Evolutionary conservation across 345 rosid species (phyloP).

Genomic region (Salix udensis): DNA sequence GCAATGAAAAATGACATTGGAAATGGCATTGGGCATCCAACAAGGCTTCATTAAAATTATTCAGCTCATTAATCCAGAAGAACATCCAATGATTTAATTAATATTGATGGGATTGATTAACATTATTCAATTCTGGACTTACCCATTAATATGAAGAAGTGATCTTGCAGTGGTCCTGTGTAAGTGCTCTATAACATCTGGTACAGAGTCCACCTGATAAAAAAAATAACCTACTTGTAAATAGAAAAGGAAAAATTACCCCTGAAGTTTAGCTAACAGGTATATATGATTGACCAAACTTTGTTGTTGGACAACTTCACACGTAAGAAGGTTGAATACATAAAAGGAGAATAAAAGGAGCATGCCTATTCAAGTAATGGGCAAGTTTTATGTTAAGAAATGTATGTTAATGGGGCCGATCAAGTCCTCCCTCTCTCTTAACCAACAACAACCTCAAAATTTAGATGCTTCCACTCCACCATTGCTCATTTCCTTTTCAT

Average conservation of each 20-base stretch:
- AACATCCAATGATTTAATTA: not conserved
- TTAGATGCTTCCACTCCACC: not conserved
- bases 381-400: not conserved
- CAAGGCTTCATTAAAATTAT: not conserved
- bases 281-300: not conserved
- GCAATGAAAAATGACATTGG: not conserved
- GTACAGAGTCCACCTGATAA: conserved; percentile 83
- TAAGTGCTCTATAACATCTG: conserved; percentile 69
- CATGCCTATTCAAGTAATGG: not conserved
- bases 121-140: conserved; percentile 24
- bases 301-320: not conserved
- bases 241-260: not conserved
- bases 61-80: not conserved
- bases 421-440: not conserved
- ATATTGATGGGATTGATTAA: not conserved
- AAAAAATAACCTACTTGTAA: conserved; percentile 13
- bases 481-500: not conserved
- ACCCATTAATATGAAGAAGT: conserved; percentile 93
- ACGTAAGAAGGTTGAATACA: not conserved
- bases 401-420: not conserved
- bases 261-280: not conserved
- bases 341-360: not conserved
- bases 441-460: not conserved
- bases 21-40: not conserved
- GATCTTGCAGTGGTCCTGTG: conserved; percentile 85